Percentiles rank a stretch among this genome's conserved stretches.
phyloP scores from a whole-genome alignment of 768 basidiomycete genomes.

The Lyophyllum decastes region DNA sequence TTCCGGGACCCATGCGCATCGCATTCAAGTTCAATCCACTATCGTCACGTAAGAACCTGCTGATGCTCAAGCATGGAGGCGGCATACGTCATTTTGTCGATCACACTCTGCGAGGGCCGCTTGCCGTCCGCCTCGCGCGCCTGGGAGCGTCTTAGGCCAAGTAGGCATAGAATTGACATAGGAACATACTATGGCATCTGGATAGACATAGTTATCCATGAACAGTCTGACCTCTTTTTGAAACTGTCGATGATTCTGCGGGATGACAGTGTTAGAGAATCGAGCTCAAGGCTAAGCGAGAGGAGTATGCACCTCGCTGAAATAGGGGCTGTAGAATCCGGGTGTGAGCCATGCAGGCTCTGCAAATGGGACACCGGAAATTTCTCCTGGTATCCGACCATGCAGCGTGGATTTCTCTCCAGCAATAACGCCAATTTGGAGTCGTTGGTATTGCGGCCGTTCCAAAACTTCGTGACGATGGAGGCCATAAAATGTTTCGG shows the following conservation, averaged over 20 bases:
- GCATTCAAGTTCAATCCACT: slow-evolving; percentile 76
- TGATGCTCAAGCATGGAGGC: slow-evolving; percentile 60
- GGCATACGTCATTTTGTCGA: slow-evolving; percentile 86
- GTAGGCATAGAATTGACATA: not conserved
- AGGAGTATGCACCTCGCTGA: slow-evolving; percentile 53
- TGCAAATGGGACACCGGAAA: slow-evolving; percentile 74
- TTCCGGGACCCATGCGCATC: slow-evolving; percentile 94
- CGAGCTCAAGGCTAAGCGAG: not conserved
- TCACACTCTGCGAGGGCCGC: slow-evolving; percentile 72
- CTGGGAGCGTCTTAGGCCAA: slow-evolving; percentile 25
- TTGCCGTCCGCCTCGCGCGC: slow-evolving; percentile 87
- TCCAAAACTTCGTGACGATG: slow-evolving; percentile 73
- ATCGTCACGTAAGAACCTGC: slow-evolving; percentile 23
- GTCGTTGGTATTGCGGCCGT: slow-evolving; percentile 62
- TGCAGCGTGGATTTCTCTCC: slow-evolving; percentile 56
- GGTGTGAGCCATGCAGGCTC: slow-evolving; percentile 75
- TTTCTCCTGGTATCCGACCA: slow-evolving; percentile 46
- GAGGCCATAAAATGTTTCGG: slow-evolving; percentile 77
- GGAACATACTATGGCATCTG: slow-evolving; percentile 38
- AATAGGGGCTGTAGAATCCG: slow-evolving; percentile 76
- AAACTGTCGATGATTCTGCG: slow-evolving; percentile 55
- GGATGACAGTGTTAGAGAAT: not conserved
- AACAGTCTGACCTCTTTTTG: slow-evolving; percentile 64
- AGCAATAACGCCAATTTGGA: slow-evolving; percentile 64
- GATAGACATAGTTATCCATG: slow-evolving; percentile 62